Base-by-base conservation (phyloP, 495 filamentous ascomycete species). In the Daldinia childiae region DNA sequence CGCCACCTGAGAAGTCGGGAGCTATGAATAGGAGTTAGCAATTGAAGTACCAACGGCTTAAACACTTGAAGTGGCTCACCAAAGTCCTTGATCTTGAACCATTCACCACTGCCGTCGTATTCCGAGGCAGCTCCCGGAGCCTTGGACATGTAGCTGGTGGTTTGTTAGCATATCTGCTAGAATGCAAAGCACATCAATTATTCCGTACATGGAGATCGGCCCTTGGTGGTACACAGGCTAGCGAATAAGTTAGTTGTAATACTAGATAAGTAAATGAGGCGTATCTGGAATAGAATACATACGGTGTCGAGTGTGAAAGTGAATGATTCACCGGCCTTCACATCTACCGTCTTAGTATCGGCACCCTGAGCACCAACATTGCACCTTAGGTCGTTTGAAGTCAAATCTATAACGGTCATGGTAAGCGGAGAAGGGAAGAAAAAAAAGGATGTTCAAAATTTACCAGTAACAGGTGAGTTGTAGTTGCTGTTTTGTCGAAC, bases 161-260 rank as follows among this genome's bases (percentile, higher is more conserved):
- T 29, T 14, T 57, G 62, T 67, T 38, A 62, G 57, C 24, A 58
- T 60, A 7, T 6, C 4, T 2, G 17, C 12, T 29, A 6, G n/a
- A 4, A 29, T 48, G 2, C 19, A n/a, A 26, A 5, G 14, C 3
- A 11, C 17, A 29, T 17, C 6, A 9, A n/a, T 27, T 17, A 19
- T 26, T 52, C 39, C 61, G 5, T 64, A 77, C 73, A 84, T 82
- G 15, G 82, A 76, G 41, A 85, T 76, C 17, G 84, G 84, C 3
- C 84, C 84, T 71, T 85, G 83, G 64, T 87, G 84, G 69, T 86
- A 87, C 56, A 85, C 84, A 29, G 84, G 77, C 36, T 77, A 7
- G 30, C 21, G 27, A 69, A 17, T 1, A 24, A 39, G 58, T 74
- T 51, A 74, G 66, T 12, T 4, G 5, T 3, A 2, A n/a, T 29